Evolutionary conservation across 2,329 filamentous ascomycete genomes (phyloP), one percentile per base, ranked within the genome.

Genomic region (Aspergillus versicolor): DNA sequence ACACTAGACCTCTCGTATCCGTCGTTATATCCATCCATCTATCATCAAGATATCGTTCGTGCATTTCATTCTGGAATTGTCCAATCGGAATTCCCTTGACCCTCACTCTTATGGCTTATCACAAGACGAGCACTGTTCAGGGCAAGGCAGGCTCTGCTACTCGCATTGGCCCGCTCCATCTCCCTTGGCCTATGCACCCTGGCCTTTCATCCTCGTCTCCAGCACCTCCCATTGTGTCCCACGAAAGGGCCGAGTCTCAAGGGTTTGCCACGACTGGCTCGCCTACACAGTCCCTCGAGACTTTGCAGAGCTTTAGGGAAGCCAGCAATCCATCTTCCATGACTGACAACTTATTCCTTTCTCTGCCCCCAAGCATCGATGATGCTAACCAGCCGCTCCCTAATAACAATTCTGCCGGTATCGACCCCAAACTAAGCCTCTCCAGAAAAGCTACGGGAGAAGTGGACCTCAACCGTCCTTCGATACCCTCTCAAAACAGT

Each of bases 71-170:
- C 12, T n/a, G 3, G 22, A 45, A 8, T 45, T 45, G 24, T 30
- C 43, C 22, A 45, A 45, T 45, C 43, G 27, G 19, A 24, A 21
- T 24, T 24, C 5, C 13, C 7, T 45, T 9, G 22, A 15, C 43
- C 24, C n/a, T 27, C 43, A 8, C 43, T 27, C 6, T 15, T 24
- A 45, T 45, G 43, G 43, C 4, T 22, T 9, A 6, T 30, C 24
- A 45, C n/a, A 15, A 17, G 21, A 15, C 7, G 9, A 45, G 30
- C 68, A 15, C 34, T 7, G 12, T n/a, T 37, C 34, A 37, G 34
- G 5, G 34, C 6, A 37, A 37, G 34, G 34, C 34, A 37, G 34
- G 15, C 15, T n/a, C 34, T 37, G 34, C 34, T 37, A 37, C 12
- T 7, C 34, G 34, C 34, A 37, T 37, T 37, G 7, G 7, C 15